A percentile compares a stretch with the other conserved stretches of the same genome.
These are phyloP conservation scores for Nemania sp. DNA, from an alignment of 2,329 filamentous ascomycete genomes.

Conservation along the genomic window DNA sequence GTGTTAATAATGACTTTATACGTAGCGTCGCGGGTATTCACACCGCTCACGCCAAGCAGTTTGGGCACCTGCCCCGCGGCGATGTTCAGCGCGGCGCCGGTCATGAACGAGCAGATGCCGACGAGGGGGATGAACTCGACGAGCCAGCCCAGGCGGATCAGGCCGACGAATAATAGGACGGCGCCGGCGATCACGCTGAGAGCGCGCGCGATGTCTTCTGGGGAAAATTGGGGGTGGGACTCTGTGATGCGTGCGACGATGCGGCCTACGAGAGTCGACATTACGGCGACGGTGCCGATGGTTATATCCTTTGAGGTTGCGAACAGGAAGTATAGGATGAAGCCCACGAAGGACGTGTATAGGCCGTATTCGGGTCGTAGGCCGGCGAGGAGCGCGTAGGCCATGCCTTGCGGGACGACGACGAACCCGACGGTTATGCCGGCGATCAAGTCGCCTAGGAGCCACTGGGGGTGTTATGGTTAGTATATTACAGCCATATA, in stretches of 20 bases:
- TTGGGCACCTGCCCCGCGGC: constrained; percentile 79
- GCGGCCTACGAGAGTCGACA: constrained; percentile 87
- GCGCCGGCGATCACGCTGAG: constrained; percentile 76
- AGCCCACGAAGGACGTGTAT: constrained; percentile 95
- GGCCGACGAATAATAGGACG: constrained; percentile 77
- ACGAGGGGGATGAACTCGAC: constrained; percentile 91
- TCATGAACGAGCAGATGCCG: constrained; percentile 95
- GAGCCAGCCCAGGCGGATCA: constrained; percentile 82
- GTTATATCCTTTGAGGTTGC: constrained; percentile 98
- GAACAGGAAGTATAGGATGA: constrained; percentile 95
- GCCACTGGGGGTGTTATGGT: constrained; percentile 21
- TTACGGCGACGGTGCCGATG: constrained; percentile 91
- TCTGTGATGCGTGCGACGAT: constrained; percentile 69
- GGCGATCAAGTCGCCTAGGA: constrained; percentile 27
- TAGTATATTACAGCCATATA: constrained; percentile 73
- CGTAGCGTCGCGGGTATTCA: constrained; percentile 76
- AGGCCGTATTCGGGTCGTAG: constrained; percentile 83
- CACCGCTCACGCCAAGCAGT: constrained; percentile 76
- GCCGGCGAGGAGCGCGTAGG: constrained; percentile 82
- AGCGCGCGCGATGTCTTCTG: constrained; percentile 73
- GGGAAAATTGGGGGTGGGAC: constrained; percentile 55
- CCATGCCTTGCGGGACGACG: constrained; percentile 96
- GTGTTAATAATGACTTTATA: constrained; percentile 85
- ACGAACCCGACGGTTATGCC: constrained; percentile 61
- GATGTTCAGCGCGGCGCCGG: constrained; percentile 90